These are phyloP conservation scores for Fulvia fulva DNA, from an alignment of 2,329 filamentous ascomycete genomes.

Conservation along the genomic window DNA sequence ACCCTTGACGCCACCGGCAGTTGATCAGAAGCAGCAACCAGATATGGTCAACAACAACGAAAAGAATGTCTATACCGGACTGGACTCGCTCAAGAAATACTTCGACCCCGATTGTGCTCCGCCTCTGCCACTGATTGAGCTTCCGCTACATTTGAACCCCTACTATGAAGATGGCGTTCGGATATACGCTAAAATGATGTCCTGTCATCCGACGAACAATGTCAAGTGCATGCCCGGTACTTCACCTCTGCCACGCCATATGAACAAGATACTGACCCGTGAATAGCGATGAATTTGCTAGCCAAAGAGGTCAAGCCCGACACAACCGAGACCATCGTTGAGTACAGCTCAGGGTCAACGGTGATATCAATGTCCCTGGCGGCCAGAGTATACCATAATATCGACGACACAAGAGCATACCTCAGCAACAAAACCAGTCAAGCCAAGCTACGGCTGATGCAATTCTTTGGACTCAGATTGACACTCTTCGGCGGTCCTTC, in stretches of 20 bases:
- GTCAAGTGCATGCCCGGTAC: conserved; percentile 60
- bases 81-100: conserved; percentile 55
- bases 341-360: conserved; percentile 60
- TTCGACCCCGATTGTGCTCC: conserved; percentile 57
- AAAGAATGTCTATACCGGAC: conserved; percentile 55
- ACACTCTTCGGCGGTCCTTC: conserved; percentile 55
- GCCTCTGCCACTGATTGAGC: conserved; percentile 58
- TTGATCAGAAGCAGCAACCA: background rate
- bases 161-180: conserved; percentile 55
- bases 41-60: conserved; percentile 6
- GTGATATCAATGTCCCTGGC: conserved; percentile 58
- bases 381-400: conserved; percentile 49
- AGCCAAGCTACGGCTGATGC: conserved; percentile 53
- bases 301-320: conserved; percentile 11
- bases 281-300: conserved; percentile 14
- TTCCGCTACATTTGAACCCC: conserved; percentile 55
- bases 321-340: conserved; percentile 51
- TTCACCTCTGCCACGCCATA: background rate
- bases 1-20: background rate
- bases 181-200: conserved; percentile 65
- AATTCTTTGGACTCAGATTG: conserved; percentile 57
- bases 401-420: conserved; percentile 52
- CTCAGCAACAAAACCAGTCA: conserved; percentile 57
- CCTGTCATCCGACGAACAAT: conserved; percentile 60
- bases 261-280: background rate